Evolutionary conservation across 305 asterid species (phyloP).

Genomic region (Fraxinus platypoda): DNA sequence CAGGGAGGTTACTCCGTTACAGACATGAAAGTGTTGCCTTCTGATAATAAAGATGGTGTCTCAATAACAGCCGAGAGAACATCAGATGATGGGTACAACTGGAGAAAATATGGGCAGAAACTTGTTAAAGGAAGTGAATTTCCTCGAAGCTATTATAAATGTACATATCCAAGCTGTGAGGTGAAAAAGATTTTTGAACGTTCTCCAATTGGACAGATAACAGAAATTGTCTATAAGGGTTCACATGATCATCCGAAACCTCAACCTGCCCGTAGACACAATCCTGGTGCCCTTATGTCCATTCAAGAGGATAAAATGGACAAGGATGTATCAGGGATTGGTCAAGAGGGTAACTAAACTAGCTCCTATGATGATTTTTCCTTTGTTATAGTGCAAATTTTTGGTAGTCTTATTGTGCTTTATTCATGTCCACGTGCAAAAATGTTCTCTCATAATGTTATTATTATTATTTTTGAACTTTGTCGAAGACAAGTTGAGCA

Average conservation of each 20-base stretch:
- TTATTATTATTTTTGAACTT: conserved; percentile 16
- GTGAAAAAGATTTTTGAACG: conserved; percentile 96
- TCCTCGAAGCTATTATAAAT: conserved; percentile 96
- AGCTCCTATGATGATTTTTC: conserved; percentile 20
- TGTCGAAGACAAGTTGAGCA: conserved; percentile 52
- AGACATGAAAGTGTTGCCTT: conserved; percentile 42
- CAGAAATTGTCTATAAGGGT: conserved; percentile 92
- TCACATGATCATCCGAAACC: conserved; percentile 98
- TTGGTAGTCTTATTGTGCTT: conserved; percentile 16
- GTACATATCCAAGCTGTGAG: conserved; percentile 92
- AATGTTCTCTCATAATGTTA: conserved; percentile 2
- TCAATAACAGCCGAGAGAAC: conserved; percentile 68
- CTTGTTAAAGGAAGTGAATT: conserved; percentile 99
- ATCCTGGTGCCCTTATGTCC: conserved; percentile 70
- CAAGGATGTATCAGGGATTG: conserved; percentile 43
- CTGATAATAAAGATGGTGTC: conserved; percentile 57
- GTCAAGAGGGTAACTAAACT: conserved; percentile 66
- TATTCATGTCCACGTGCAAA: conserved; percentile 16
- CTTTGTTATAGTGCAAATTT: conserved; percentile 14
- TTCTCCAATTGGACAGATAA: conserved; percentile 85
- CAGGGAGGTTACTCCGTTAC: conserved; percentile 43
- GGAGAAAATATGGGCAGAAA: conserved; percentile 99
- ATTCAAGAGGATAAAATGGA: conserved; percentile 76
- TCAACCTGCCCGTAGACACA: conserved; percentile 77
- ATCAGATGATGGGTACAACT: conserved; percentile 90